Evolutionary conservation across 2,329 filamentous ascomycete genomes (phyloP), one percentile per base, ranked within the genome.

Genomic region (Keithomyces neogunnii): DNA sequence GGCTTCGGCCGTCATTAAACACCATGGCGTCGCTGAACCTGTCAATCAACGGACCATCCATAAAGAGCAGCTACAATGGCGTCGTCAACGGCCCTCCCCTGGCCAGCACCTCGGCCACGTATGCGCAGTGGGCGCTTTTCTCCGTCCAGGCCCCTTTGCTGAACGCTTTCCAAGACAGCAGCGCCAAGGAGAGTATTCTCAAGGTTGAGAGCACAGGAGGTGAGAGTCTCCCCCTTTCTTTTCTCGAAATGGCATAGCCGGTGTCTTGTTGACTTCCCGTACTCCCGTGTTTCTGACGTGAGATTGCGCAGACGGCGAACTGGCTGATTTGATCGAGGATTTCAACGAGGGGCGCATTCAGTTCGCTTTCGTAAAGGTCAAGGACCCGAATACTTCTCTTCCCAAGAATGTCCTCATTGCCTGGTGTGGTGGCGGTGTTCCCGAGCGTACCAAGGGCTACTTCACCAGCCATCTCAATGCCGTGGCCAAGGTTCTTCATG

Each of bases 361-460:
- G 71, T 99, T 96, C 71, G 93, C 90, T 31, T 97, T 95, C 64
- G 85, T 93, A 62, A 96, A 95, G 72, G 86, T 99, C 73, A 96
- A 91, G 69, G 93, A 99, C 66, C 88, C 90, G 51, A 99, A 99
- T 69, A 89, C 87, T 3, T 75, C 74, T 28, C 81, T 99, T 13
- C 90, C 92, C 47, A 99, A 99, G 75, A 88, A 85, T 66, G 89
- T 95, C 53, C 78, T 99, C 59, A 89, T 99, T 66, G 91, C 88
- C 59, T 99, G 93, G 87, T 99, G 93, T 68, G 93, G 93, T 59
- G 92, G 95, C 65, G 93, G 93, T 60, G 93, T 99, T 13, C 93
- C 93, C n/a, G 93, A 99, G 72, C 80, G 92, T 62, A 97, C 92
- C 55, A 99, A 97, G 73, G 93, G 93, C 58, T 97, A 97, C 72